Conservation (phyloP, 2,329 filamentous ascomycete genomes). For the Curvularia lunata region DNA sequence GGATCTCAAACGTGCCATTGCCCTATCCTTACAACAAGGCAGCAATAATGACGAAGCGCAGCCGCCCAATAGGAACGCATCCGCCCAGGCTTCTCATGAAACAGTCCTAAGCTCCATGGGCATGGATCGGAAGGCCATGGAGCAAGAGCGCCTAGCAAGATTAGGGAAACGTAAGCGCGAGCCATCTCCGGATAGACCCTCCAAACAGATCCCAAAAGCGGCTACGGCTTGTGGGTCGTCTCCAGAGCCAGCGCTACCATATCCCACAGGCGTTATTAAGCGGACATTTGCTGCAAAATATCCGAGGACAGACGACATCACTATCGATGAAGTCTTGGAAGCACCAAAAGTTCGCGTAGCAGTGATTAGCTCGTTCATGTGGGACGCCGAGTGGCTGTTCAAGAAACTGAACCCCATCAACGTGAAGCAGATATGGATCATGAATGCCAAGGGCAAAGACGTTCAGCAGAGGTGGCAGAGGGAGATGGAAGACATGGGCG, state of each 20-base stretch:
- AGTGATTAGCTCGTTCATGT: constrained; percentile 85
- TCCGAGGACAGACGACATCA: constrained; percentile 74
- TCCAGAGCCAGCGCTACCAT: constrained; percentile 44
- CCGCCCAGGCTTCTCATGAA: neutral
- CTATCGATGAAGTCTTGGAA: constrained; percentile 85
- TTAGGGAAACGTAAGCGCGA: constrained; percentile 66
- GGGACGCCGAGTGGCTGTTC: constrained; percentile 78
- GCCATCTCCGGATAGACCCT: constrained; percentile 48
- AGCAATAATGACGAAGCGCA: neutral
- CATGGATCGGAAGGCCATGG: constrained; percentile 82
- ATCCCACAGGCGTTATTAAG: constrained; percentile 71
- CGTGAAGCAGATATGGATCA: constrained; percentile 62
- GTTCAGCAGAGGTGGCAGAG: constrained; percentile 31
- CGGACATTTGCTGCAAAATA: constrained; percentile 77
- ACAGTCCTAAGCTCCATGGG: constrained; percentile 49
- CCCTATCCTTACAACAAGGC: constrained; percentile 33
- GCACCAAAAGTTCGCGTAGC: constrained; percentile 74
- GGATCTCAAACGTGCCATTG: constrained; percentile 37
- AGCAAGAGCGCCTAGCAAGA: constrained; percentile 78
- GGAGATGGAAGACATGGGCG: constrained; percentile 42
- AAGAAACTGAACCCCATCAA: constrained; percentile 68
- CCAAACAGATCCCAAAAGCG: constrained; percentile 26
- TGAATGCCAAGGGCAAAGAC: constrained; percentile 59
- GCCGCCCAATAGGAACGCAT: neutral
- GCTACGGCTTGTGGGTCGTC: neutral